Evolutionary conservation across 768 basidiomycete species (phyloP).

Genomic region (Sarcomyxa edulis): DNA sequence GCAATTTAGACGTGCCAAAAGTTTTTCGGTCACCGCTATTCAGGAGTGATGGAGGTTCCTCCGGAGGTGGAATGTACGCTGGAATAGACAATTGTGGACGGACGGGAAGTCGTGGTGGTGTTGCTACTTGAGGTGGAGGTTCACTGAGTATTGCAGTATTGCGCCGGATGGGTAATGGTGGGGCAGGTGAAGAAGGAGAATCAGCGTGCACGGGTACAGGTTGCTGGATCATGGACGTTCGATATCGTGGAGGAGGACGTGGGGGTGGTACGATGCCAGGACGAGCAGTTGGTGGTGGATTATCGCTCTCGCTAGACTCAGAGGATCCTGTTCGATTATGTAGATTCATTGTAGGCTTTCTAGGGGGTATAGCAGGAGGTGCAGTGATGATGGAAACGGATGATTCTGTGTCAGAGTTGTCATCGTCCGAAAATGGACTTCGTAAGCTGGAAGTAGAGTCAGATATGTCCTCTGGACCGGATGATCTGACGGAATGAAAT

Average conservation of each 20-base stretch:
- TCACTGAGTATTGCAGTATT: conserved; percentile 18
- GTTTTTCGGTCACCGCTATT: conserved; percentile 31
- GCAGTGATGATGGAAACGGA: conserved; percentile 2
- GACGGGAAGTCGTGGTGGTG: conserved; percentile 19
- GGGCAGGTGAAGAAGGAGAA: conserved; percentile 26
- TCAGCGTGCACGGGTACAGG: conserved; percentile 7
- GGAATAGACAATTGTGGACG: conserved; percentile 23
- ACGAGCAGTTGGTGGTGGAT: conserved; percentile 9
- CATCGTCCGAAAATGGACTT: no score
- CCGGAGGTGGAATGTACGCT: conserved; percentile 5
- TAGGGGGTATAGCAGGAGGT: conserved; percentile 6
- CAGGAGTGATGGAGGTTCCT: conserved; percentile 12
- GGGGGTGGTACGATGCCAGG: conserved; percentile 17
- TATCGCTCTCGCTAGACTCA: conserved; percentile 31
- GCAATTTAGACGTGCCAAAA: conserved; percentile 39
- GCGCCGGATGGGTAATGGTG: conserved; percentile 44
- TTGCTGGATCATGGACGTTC: conserved; percentile 12
- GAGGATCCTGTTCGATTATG: conserved; percentile 7
- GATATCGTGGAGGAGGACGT: conserved; percentile 31
- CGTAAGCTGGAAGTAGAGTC: conserved; percentile 4
- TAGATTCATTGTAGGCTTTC: conserved; percentile 6
- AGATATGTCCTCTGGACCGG: conserved; percentile 11
- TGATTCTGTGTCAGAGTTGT: conserved; percentile 1
- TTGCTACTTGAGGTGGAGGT: conserved; percentile 5
- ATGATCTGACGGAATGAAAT: conserved; percentile 8